A percentile compares a stretch with the other conserved stretches of the same genome.
phyloP scores from a whole-genome alignment of 257 asterid species.

The Anisodus tanguticus region DNA sequence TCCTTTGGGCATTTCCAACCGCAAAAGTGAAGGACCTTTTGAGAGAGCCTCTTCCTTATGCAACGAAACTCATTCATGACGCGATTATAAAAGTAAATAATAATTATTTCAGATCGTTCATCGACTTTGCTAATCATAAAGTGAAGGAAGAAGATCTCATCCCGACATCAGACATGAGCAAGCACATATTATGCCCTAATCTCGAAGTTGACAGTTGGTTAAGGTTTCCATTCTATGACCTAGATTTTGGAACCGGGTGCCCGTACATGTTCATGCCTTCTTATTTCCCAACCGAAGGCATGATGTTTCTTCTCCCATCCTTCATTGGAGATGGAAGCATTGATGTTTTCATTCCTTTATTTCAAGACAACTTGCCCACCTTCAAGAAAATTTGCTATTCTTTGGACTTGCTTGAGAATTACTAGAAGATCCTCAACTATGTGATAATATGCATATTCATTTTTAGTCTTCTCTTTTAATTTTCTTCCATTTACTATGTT shows the following conservation, averaged over 20 bases:
- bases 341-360: slow-evolving; percentile 67
- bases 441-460: slow-evolving; percentile 14
- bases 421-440: neutral
- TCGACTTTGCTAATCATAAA: slow-evolving; percentile 66
- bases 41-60: slow-evolving; percentile 51
- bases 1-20: slow-evolving; percentile 77
- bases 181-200: slow-evolving; percentile 67
- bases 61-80: slow-evolving; percentile 69
- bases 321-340: slow-evolving; percentile 72
- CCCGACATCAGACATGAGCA: slow-evolving; percentile 59
- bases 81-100: slow-evolving; percentile 59
- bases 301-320: slow-evolving; percentile 71
- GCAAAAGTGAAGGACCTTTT: slow-evolving; percentile 55
- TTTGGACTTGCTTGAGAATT: slow-evolving; percentile 42
- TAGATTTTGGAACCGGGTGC: slow-evolving; percentile 77
- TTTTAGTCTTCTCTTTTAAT: neutral
- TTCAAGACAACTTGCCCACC: slow-evolving; percentile 51
- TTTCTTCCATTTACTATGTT: slow-evolving; percentile 1
- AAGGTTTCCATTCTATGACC: slow-evolving; percentile 75
- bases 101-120: slow-evolving; percentile 70
- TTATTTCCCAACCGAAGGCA: slow-evolving; percentile 67
- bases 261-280: slow-evolving; percentile 79
- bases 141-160: slow-evolving; percentile 58
- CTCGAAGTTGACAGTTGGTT: slow-evolving; percentile 82
- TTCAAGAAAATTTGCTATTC: slow-evolving; percentile 69